Evolutionary conservation across 768 basidiomycete species (phyloP), one percentile per base, ranked within the genome.

Genomic region (Trametes cinnabarina): DNA sequence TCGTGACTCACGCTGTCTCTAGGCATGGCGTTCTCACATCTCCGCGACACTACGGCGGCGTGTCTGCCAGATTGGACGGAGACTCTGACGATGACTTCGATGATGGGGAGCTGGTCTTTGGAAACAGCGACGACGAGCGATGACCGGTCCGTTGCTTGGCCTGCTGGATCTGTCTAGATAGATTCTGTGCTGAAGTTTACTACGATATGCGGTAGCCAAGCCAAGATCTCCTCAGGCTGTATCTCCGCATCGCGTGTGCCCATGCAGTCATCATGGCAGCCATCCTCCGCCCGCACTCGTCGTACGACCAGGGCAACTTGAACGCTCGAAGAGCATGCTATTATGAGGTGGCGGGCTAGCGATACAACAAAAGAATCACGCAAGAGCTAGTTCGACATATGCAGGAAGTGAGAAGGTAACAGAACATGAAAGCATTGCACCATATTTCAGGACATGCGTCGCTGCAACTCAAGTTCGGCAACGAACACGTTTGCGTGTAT

Each of bases 51-150:
- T 68, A 68, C 35, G 75, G 75, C 5, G 82, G 52, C 1, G 41
- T 46, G 2, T 51, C 34, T 7, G 43, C 39, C 3, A 25, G 80
- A 56, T 76, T 80, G 26, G 79, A 80, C 4, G 68, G 82, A 8
- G 79, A 80, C 0, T 70, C 68, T 7, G 77, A 79, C 49, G 70
- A 81, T 52, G 81, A 85, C 12, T 58, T 57, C 35, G 83, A 83
- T 23, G 74, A 73, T 47, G 71, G 65, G 14, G 68, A 71, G 28
- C 59, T 70, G 12, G 66, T 68, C 26, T 70, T 70, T 50, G 63
- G 67, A n/a, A 66, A 63, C 25, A 69, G 68, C 44, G 69, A 70
- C 42, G 69, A 70, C 46, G 68, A 65, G 50, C 39, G 52, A 15
- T 64, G 50, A 63, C 5, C n/a, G n/a, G n/a, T n/a, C n/a, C n/a